Base-by-base conservation (phyloP, 306 rosid species). In the Trifolium subterraneum region DNA sequence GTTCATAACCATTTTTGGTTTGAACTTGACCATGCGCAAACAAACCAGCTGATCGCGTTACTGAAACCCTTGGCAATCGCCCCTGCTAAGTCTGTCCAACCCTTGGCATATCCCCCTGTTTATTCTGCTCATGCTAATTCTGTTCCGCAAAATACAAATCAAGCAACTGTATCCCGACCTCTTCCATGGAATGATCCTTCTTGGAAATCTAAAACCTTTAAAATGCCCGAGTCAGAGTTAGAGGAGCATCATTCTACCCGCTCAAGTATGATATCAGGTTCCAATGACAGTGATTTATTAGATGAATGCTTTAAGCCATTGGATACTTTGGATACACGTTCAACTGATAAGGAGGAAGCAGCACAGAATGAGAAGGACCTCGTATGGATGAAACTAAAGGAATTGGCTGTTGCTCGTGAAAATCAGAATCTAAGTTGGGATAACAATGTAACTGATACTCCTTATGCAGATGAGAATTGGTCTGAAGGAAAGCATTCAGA, bases 1-100 rank as follows among this genome's bases (percentile, higher is more conserved):
- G 10, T 1, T 10, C 44, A 18, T 10, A 63, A 13, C 51, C 90
- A 82, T 82, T 94, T 94, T 81, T 90, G 98, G 93, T 94, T 94
- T 82, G 99, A 92, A 72, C 88, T 94, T 7, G 99, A 94, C 82
- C 90, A 87, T 27, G 86, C 51, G 48, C 99, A 94, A 76, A 38
- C 96, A 74, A 81, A 38, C 52, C 82, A 62, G 74, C 76, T 94
- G 70, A 82, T 81, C 41, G 77, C 82, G 15, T 60, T 87, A 27
- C 45, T 94, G 35, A 58, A 83, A 18, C 77, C 99, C 70, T 65
- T 77, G 14, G 74, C 84, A 27, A 75, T 87, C 39, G 41, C 84
- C 54, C 84, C 16, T 44, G 50, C 50, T 44, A 44, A 1, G 13
- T 44, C 50, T 44, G 44, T 82, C 55, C 4, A 29, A 29, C 33